A percentile compares a stretch with the other conserved stretches of the same genome.
Evolutionary conservation across 805 yeast genomes (phyloP).

Genomic region (Kuraishia cidri): DNA sequence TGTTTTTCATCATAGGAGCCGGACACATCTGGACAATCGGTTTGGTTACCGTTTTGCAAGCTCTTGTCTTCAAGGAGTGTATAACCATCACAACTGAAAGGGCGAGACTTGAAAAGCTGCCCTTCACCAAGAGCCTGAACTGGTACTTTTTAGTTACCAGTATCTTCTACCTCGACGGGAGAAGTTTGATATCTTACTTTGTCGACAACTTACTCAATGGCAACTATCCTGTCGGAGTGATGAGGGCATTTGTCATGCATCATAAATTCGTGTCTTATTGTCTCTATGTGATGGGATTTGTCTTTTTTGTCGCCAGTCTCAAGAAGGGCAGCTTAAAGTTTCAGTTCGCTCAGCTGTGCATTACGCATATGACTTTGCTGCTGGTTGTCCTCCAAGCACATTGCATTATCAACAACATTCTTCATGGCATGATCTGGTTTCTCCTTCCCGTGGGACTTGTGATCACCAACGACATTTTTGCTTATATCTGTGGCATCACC

Average conservation of each 20-base stretch:
- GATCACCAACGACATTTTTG: slow-evolving; percentile 91
- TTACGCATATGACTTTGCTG: slow-evolving; percentile 88
- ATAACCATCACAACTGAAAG: slow-evolving; percentile 72
- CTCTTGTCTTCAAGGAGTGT: slow-evolving; percentile 84
- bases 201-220: slow-evolving; percentile 10
- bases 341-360: slow-evolving; percentile 90
- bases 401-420: slow-evolving; percentile 79
- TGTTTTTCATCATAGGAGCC: slow-evolving; percentile 61
- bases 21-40: slow-evolving; percentile 81
- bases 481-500: slow-evolving; percentile 94
- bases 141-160: slow-evolving; percentile 92
- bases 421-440: slow-evolving; percentile 92
- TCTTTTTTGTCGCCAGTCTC: slow-evolving; percentile 81
- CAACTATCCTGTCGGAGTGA: slow-evolving; percentile 11
- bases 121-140: slow-evolving; percentile 73
- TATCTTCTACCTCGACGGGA: slow-evolving; percentile 84
- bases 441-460: slow-evolving; percentile 87
- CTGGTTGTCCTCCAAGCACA: slow-evolving; percentile 92
- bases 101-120: slow-evolving; percentile 76
- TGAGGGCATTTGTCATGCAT: slow-evolving; percentile 32
- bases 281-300: slow-evolving; percentile 78
- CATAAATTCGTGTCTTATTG: slow-evolving; percentile 82
- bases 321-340: slow-evolving; percentile 84
- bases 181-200: slow-evolving; percentile 65
- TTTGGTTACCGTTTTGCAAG: slow-evolving; percentile 65